Base-by-base conservation (phyloP, 169 alveolate genomes). In the Plasmodium coatneyi region DNA sequence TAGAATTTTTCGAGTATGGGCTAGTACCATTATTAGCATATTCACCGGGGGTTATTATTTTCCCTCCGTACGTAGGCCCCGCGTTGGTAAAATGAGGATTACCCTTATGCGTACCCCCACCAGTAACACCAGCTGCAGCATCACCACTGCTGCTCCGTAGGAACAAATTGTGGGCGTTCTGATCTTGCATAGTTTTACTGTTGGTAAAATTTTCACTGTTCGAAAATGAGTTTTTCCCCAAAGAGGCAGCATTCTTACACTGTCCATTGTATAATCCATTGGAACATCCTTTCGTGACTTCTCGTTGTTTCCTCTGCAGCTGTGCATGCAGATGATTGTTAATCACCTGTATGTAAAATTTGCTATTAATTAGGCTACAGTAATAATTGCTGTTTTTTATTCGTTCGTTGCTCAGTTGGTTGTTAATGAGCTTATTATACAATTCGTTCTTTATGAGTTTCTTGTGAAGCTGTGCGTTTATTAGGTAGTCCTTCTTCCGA, bases 291-390 rank as follows among this genome's bases (percentile, higher is more conserved):
- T 83, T 46, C 36, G 71, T 30, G 34, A 14, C 32, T 10, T 43
- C 25, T 1, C 76, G 76, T 41, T 83, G 41, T 10, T 54, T 71
- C 22, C 54, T 83, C n/a, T 32, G 28, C 16, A 66, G 30, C 52
- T 39, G 92, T 28, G 52, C 52, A 81, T 30, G 60, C 25, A 81
- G 41, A 4, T 81, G 25, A 12, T 83, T 83, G 54, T 83, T 71
- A 22, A 25, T 71, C 16, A 10, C 34, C 16, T 54, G 71, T 22
- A 25, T 70, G 52, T 83, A 71, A 5, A 71, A 71, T 28, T 71
- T 66, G 28, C 83, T 83, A 71, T 83, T 83, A 83, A 70, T 70
- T 25, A 72, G 54, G 34, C 34, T 83, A 83, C 28, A 71, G 19
- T 19, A 83, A 5, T 19, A 25, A 9, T 83, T 83, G 28, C 12